Percentiles rank a stretch among this genome's conserved stretches.
Conservation (phyloP, 1,284 basidiomycete species). For the Peniophora sp. region DNA sequence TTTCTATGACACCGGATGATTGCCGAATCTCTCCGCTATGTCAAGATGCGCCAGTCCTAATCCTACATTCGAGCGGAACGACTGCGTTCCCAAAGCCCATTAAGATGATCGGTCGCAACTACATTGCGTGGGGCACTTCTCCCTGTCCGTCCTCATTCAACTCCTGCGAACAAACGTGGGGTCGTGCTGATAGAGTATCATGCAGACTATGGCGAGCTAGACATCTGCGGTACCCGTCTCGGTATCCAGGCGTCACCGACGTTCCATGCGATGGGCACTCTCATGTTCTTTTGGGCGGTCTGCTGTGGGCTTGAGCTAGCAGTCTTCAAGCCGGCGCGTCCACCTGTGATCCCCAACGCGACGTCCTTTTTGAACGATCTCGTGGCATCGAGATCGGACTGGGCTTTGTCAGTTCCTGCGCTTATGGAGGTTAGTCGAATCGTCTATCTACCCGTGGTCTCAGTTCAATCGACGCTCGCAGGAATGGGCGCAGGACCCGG, state of each 20-base stretch:
- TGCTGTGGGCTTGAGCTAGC: conserved; percentile 17
- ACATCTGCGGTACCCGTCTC: conserved; percentile 10
- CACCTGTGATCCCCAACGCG: conserved; percentile 17
- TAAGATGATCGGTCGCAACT: conserved; percentile 10
- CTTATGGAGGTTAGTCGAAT: conserved; percentile 19
- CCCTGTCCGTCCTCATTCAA: conserved; percentile 8
- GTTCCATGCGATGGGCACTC: conserved; percentile 8
- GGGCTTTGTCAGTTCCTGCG: conserved; percentile 17
- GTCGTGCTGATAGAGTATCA: neutral
- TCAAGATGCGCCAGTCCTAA: neutral
- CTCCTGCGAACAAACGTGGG: neutral
- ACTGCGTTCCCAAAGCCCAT: conserved; percentile 23
- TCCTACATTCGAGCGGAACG: conserved; percentile 10
- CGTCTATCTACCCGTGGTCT: neutral
- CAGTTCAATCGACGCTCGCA: neutral
- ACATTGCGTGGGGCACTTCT: conserved; percentile 10
- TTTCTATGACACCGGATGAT: neutral
- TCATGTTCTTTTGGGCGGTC: neutral
- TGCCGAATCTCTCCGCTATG: too few species aligned
- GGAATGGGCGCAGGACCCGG: conserved; percentile 13
- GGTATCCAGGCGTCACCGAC: conserved; percentile 13
- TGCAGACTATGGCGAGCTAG: conserved; percentile 16
- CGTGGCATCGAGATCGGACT: conserved; percentile 11
- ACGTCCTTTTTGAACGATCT: conserved; percentile 15
- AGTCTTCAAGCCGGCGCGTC: conserved; percentile 14